Conservation (phyloP, 2,329 filamentous ascomycete genomes). For the Lachnellula hyalina region DNA sequence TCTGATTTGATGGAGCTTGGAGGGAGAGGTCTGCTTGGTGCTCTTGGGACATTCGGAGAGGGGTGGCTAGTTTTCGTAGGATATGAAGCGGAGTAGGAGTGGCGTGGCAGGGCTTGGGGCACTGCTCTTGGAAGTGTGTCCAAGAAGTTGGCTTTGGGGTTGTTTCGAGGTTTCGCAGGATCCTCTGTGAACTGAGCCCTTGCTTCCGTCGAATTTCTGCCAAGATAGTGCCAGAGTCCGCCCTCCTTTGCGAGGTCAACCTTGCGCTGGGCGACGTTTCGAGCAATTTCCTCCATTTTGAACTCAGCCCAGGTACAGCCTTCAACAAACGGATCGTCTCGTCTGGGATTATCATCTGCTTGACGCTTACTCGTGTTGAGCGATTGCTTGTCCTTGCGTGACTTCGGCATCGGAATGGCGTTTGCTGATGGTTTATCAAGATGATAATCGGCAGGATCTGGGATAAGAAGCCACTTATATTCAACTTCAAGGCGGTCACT, state of each 20-base stretch:
- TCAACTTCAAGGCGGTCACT: slow-evolving; percentile 73
- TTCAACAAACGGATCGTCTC: slow-evolving; percentile 62
- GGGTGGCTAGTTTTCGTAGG: slow-evolving; percentile 22
- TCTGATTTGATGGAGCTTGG: slow-evolving; percentile 31
- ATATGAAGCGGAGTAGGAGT: slow-evolving; percentile 31
- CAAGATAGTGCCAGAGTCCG: slow-evolving; percentile 85
- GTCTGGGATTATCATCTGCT: slow-evolving; percentile 56
- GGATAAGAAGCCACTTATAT: slow-evolving; percentile 77
- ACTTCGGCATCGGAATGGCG: slow-evolving; percentile 65
- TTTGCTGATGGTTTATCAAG: slow-evolving; percentile 70
- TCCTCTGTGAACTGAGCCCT: slow-evolving; percentile 89
- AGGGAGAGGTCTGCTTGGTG: slow-evolving; percentile 29
- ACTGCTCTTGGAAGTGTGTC: slow-evolving; percentile 57
- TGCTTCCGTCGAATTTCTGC: slow-evolving; percentile 79
- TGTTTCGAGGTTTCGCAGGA: slow-evolving; percentile 52
- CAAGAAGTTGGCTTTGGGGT: slow-evolving; percentile 65
- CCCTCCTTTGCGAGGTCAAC: slow-evolving; percentile 68
- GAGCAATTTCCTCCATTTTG: slow-evolving; percentile 52
- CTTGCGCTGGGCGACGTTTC: slow-evolving; percentile 58
- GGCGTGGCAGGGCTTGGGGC: slow-evolving; percentile 35
- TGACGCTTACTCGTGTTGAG: slow-evolving; percentile 61
- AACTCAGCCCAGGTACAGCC: slow-evolving; percentile 78
- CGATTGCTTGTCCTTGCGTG: slow-evolving; percentile 57
- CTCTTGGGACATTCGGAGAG: slow-evolving; percentile 24
- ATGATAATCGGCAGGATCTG: slow-evolving; percentile 64